These are phyloP conservation scores for Phalaenopsis hybrid DNA, from an alignment of 116 monocot genomes.

Conservation along the genomic window DNA sequence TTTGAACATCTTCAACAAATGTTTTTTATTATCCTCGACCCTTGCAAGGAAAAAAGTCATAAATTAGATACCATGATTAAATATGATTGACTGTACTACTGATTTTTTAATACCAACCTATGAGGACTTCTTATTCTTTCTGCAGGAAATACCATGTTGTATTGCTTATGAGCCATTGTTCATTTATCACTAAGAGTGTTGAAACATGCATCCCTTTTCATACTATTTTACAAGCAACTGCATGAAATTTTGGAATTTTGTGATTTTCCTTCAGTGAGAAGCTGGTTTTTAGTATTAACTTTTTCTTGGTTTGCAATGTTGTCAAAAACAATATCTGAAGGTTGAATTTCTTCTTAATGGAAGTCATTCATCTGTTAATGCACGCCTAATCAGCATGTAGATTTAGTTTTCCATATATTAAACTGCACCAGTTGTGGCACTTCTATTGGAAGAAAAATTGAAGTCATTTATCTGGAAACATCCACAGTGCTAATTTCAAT, in stretches of 20 bases:
- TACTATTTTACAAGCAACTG: neutral
- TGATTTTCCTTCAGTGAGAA: too few species aligned
- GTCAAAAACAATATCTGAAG: neutral
- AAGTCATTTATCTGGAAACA: neutral
- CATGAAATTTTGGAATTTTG: too few species aligned
- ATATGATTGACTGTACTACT: neutral
- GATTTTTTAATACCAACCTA: neutral
- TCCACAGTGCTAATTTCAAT: neutral
- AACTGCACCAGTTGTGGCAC: neutral
- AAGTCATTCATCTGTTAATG: neutral
- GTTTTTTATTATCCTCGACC: neutral
- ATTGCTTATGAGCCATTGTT: neutral
- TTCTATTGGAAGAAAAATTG: neutral
- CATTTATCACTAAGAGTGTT: neutral
- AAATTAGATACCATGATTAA: neutral
- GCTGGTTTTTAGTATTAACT: too few species aligned
- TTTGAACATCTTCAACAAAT: neutral
- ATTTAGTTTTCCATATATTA: slow-evolving; percentile 1
- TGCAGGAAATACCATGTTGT: neutral
- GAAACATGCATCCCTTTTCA: neutral
- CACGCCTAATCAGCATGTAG: neutral
- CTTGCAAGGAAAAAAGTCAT: neutral
- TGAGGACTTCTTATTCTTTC: neutral
- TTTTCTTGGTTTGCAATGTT: too few species aligned
- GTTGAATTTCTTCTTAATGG: neutral